Conservation (phyloP, 768 basidiomycete genomes). For the Cantharellus anzutake region DNA sequence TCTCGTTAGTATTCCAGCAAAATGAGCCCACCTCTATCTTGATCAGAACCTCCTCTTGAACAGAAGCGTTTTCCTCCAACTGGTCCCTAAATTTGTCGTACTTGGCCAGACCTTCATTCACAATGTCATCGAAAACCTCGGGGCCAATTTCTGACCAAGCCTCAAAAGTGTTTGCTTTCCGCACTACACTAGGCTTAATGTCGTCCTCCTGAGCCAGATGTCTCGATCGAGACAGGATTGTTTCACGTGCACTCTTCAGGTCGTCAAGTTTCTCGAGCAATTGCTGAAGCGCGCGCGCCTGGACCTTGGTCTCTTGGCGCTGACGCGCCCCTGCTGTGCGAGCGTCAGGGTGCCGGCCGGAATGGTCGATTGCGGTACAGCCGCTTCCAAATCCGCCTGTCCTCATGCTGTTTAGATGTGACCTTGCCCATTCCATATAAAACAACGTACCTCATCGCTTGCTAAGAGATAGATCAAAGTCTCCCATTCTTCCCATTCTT, state of each 20-base stretch:
- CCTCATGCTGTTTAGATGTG: background rate
- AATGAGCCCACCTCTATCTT: conserved; percentile 39
- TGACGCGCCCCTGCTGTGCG: conserved; percentile 11
- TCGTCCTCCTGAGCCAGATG: conserved; percentile 49
- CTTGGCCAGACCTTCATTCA: conserved; percentile 61
- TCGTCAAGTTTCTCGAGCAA: conserved; percentile 69
- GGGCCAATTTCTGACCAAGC: conserved; percentile 53
- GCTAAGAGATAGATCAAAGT: conserved; percentile 48
- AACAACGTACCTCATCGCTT: conserved; percentile 32
- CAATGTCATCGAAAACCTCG: conserved; percentile 72
- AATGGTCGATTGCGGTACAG: conserved; percentile 7
- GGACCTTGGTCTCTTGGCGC: conserved; percentile 32
- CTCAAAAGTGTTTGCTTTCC: conserved; percentile 45
- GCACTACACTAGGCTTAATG: conserved; percentile 46
- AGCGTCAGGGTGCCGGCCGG: background rate
- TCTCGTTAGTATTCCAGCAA: background rate
- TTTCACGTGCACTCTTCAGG: conserved; percentile 36
- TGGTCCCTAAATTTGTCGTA: conserved; percentile 45
- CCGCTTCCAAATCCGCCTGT: background rate
- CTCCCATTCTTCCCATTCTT: conserved; percentile 86
- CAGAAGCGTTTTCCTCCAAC: conserved; percentile 36
- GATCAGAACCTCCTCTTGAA: conserved; percentile 46
- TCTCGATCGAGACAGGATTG: conserved; percentile 45
- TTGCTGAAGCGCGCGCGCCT: conserved; percentile 50
- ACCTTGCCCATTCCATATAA: background rate